phyloP scores from a whole-genome alignment of 2,329 filamentous ascomycete species.

The Ascocoryne sarcoides region DNA sequence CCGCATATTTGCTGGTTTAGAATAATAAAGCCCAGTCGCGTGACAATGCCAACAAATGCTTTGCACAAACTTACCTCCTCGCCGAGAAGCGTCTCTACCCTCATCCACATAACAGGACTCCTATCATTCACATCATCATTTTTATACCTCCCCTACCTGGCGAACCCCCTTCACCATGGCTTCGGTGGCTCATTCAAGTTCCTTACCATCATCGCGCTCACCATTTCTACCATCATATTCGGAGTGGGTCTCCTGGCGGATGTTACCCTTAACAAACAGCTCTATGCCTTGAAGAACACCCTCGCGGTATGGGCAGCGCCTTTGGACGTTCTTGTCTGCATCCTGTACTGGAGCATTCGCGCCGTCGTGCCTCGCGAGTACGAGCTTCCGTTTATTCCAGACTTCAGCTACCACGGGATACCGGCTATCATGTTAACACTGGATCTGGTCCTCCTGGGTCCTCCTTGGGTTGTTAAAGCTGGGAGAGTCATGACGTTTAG shows the following conservation, averaged over 20 bases:
- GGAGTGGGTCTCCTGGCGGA: slow-evolving; percentile 4
- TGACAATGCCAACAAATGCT: no score
- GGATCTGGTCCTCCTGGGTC: slow-evolving; percentile 1
- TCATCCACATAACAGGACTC: no score
- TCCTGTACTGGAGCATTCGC: slow-evolving; percentile 2
- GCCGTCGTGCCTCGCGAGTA: slow-evolving; percentile 2
- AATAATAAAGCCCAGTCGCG: no score
- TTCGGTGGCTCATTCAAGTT: slow-evolving; percentile 3
- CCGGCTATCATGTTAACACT: slow-evolving; percentile 4
- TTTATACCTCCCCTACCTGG: no score
- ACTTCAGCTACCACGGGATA: slow-evolving; percentile 3
- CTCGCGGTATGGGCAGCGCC: slow-evolving; percentile 2
- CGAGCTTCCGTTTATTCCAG: slow-evolving; percentile 4
- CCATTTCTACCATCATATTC: slow-evolving; percentile 1
- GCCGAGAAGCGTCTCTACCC: no score
- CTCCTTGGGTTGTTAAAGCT: no score
- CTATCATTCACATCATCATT: no score
- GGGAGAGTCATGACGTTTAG: no score
- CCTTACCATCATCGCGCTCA: slow-evolving; percentile 4
- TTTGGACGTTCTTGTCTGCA: slow-evolving; percentile 2
- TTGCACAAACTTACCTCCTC: no score
- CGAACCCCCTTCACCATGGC: slow-evolving; percentile 4
- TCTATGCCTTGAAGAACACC: not conserved
- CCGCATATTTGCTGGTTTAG: no score
- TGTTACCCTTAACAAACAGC: slow-evolving; percentile 1